phyloP scores from a whole-genome alignment of 2,329 filamentous ascomycete species.

The Tolypocladium guangdongense region DNA sequence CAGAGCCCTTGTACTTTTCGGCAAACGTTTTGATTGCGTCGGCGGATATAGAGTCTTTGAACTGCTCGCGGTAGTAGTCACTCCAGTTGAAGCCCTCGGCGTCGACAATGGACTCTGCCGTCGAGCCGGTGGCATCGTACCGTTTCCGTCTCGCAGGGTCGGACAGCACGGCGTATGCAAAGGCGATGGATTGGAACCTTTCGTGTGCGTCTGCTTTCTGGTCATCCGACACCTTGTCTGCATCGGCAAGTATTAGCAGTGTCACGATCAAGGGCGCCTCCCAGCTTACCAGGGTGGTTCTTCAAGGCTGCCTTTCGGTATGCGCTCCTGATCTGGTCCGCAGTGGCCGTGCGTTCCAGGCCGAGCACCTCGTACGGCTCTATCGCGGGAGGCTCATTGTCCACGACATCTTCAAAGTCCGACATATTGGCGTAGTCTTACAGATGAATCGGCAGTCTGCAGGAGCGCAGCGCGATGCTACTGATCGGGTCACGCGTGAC shows the following conservation, averaged over 20 bases:
- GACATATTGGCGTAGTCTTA: conserved; percentile 26
- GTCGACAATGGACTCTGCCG: conserved; percentile 69
- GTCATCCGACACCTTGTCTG: conserved; percentile 65
- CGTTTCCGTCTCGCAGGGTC: conserved; percentile 69
- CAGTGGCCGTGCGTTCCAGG: conserved; percentile 58
- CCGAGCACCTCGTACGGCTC: conserved; percentile 74
- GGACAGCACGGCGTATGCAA: conserved; percentile 88
- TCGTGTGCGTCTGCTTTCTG: conserved; percentile 63
- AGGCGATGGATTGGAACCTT: conserved; percentile 82
- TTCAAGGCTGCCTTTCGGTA: conserved; percentile 87
- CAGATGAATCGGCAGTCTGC: conserved; percentile 4
- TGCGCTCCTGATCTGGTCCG: conserved; percentile 74
- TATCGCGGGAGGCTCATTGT: conserved; percentile 50
- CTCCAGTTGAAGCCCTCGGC: conserved; percentile 80
- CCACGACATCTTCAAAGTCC: conserved; percentile 38
- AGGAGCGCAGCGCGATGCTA: conserved; percentile 2
- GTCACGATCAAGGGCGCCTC: background rate
- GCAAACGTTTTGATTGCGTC: conserved; percentile 69
- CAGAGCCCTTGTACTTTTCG: conserved; percentile 69
- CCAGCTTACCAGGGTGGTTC: conserved; percentile 63
- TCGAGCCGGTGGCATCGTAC: conserved; percentile 86
- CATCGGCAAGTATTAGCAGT: conserved; percentile 7
- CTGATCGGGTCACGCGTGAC: conserved; percentile 7
- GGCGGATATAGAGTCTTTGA: conserved; percentile 60
- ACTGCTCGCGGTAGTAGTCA: conserved; percentile 81